Conservation (phyloP, 331 rosid species). For the Prunus yedoensis region DNA sequence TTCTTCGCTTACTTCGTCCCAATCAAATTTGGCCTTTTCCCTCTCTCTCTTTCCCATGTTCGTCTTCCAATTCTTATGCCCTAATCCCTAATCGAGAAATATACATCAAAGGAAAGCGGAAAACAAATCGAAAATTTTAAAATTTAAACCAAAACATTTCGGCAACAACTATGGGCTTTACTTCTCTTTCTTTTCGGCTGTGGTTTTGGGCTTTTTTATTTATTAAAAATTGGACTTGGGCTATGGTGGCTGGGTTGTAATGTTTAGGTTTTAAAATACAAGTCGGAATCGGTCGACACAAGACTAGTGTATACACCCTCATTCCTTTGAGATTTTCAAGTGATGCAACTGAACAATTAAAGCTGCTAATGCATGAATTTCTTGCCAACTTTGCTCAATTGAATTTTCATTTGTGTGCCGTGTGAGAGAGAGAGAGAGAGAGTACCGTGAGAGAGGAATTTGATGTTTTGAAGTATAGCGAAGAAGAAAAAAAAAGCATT, state of each 20-base stretch:
- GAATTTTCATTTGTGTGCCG: background rate
- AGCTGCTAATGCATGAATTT: background rate
- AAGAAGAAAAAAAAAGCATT: background rate
- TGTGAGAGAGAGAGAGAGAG: background rate
- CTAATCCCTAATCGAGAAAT: conserved; percentile 4
- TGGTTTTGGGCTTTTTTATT: too few species aligned
- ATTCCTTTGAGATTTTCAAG: background rate
- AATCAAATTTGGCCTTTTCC: conserved; percentile 33
- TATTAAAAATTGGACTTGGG: too few species aligned
- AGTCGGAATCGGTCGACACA: too few species aligned
- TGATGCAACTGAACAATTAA: background rate
- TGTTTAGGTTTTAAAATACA: too few species aligned
- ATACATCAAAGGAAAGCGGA: too few species aligned
- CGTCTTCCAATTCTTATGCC: background rate
- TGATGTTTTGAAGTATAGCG: background rate
- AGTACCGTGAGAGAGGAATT: background rate
- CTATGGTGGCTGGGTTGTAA: too few species aligned
- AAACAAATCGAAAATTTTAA: too few species aligned
- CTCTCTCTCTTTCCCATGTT: conserved; percentile 51
- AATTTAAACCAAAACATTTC: too few species aligned
- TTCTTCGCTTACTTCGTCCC: conserved; percentile 31
- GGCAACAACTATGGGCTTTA: too few species aligned
- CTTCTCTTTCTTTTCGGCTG: too few species aligned
- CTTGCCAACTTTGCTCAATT: background rate
- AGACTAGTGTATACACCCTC: too few species aligned